These are phyloP conservation scores for Phytophthora sp. DNA, from an alignment of 352 stramenopile genomes.

Conservation along the genomic window DNA sequence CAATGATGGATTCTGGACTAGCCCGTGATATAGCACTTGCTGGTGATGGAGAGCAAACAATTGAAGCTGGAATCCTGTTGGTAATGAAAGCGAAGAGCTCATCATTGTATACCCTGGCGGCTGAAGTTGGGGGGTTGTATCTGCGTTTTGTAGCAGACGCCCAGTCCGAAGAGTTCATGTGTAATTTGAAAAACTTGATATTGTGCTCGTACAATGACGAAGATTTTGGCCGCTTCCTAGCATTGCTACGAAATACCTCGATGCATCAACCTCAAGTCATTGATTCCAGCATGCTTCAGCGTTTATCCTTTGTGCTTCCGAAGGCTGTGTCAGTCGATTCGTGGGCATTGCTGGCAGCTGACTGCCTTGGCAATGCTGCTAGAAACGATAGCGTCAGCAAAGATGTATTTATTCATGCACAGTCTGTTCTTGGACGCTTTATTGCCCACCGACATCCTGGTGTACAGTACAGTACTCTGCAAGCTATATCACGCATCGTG, in stretches of 20 bases:
- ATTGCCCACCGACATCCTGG: constrained; percentile 53
- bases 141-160: constrained; percentile 24
- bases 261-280: constrained; percentile 62
- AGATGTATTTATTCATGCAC: constrained; percentile 57
- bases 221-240: constrained; percentile 71
- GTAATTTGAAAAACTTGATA: constrained; percentile 49
- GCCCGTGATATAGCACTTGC: constrained; percentile 32
- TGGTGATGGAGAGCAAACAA: constrained; percentile 19
- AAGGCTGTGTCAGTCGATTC: constrained; percentile 60
- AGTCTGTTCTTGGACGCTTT: constrained; percentile 53
- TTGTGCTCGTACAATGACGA: constrained; percentile 62
- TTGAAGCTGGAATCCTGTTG: constrained; percentile 61
- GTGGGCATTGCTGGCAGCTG: constrained; percentile 60
- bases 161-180: constrained; percentile 30
- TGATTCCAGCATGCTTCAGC: constrained; percentile 74
- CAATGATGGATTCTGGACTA: constrained; percentile 48
- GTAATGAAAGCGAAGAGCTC: constrained; percentile 51
- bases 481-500: constrained; percentile 46
- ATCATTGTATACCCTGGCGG: constrained; percentile 64
- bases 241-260: constrained; percentile 65
- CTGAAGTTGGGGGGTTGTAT: constrained; percentile 68
- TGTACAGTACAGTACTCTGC: constrained; percentile 56
- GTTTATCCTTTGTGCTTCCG: constrained; percentile 68
- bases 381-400: constrained; percentile 41
- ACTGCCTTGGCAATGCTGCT: constrained; percentile 51